Evolutionary conservation across 2,329 filamentous ascomycete genomes (phyloP).

Genomic region (Pseudogymnoascus sp.): DNA sequence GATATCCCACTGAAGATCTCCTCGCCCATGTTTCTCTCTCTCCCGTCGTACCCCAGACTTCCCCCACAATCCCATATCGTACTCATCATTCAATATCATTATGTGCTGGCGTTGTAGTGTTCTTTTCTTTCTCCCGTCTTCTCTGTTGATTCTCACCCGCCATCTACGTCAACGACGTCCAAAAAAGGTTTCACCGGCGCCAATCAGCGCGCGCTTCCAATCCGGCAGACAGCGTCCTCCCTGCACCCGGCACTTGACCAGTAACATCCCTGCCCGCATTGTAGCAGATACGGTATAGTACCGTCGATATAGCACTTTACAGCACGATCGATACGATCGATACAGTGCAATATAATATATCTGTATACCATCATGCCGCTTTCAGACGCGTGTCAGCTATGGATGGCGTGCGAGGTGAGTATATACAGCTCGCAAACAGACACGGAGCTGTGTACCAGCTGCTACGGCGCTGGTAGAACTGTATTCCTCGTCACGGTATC

Average conservation of each 20-base stretch:
- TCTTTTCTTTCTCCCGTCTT: not conserved
- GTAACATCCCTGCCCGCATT: conserved; percentile 1
- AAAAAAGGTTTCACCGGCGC: conserved; percentile 3
- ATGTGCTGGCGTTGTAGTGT: not conserved
- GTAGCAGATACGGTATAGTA: not conserved
- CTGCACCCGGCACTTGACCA: not conserved
- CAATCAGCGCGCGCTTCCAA: conserved; percentile 5
- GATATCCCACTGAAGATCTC: not conserved
- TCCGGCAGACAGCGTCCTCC: not conserved
- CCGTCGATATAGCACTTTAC: not conserved
- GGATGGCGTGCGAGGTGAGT: not conserved
- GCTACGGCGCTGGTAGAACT: not conserved
- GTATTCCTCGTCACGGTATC: not conserved
- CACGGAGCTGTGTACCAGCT: not conserved
- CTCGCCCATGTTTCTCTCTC: not conserved
- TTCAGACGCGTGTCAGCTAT: not conserved
- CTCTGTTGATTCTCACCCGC: not conserved
- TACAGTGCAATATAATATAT: not conserved
- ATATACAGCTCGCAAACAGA: not conserved
- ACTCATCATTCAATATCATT: not conserved
- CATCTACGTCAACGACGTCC: not conserved
- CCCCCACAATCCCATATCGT: not conserved
- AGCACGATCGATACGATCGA: conserved; percentile 1
- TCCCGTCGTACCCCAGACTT: not conserved
- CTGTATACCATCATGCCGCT: not conserved